These are phyloP conservation scores for Manihot esculenta DNA, from an alignment of 441 rosid species.

Conservation along the genomic window DNA sequence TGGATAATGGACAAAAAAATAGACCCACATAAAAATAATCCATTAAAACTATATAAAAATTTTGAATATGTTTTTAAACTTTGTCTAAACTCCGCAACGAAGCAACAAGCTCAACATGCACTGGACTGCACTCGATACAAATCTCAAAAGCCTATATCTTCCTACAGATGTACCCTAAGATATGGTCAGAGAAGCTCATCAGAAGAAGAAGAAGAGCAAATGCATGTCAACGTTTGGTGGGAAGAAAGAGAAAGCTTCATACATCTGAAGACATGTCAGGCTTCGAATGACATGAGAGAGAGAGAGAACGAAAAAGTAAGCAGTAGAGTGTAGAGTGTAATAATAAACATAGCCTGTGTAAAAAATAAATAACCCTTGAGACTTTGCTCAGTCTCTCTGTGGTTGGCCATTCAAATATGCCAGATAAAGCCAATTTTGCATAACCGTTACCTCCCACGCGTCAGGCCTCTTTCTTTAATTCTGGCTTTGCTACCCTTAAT, in stretches of 20 bases:
- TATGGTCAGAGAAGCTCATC: conserved; percentile 29
- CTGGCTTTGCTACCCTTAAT: conserved; percentile 34
- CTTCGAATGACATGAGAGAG: conserved; percentile 51
- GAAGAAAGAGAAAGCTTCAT: conserved; percentile 23
- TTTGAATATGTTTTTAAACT: too few relatives aligned
- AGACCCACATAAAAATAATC: background rate
- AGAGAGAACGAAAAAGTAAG: conserved; percentile 22
- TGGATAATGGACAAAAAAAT: conserved; percentile 8
- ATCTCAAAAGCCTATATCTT: conserved; percentile 32
- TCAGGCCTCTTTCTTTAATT: conserved; percentile 34
- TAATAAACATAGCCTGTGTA: conserved; percentile 33
- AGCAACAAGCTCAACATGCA: background rate
- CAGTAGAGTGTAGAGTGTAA: conserved; percentile 30
- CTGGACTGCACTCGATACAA: conserved; percentile 17
- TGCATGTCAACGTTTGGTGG: conserved; percentile 42
- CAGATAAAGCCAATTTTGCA: conserved; percentile 61
- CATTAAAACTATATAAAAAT: background rate
- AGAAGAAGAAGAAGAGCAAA: conserved; percentile 21
- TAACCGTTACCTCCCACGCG: conserved; percentile 66
- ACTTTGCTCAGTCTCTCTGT: conserved; percentile 18
- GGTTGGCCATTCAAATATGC: conserved; percentile 31
- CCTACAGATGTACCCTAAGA: conserved; percentile 47
- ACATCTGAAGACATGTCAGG: conserved; percentile 52
- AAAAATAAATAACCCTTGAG: conserved; percentile 29
- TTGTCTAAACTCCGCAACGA: too few relatives aligned